A percentile compares a stretch with the other conserved stretches of the same genome.
Evolutionary conservation across 2,329 filamentous ascomycete genomes (phyloP).

Genomic region (Scedosporium dehoogii): DNA sequence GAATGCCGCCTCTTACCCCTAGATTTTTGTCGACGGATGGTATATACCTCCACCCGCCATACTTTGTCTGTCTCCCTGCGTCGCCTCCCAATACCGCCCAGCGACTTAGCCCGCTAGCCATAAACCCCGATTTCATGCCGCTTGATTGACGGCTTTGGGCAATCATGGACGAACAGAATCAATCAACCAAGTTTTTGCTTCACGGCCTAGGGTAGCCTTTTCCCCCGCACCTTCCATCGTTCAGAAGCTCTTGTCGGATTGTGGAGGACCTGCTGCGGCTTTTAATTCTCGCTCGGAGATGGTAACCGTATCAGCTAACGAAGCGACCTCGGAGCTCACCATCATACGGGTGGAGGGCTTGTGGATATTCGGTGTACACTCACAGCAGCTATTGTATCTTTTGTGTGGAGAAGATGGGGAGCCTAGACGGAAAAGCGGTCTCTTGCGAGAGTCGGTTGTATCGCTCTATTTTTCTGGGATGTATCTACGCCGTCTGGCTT

Average conservation of each 20-base stretch:
- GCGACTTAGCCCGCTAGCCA: neutral
- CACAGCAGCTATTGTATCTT: neutral
- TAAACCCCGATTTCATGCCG: too few relatives aligned
- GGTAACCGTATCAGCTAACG: neutral
- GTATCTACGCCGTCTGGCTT: neutral
- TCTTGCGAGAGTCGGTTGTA: neutral
- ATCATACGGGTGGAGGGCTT: neutral
- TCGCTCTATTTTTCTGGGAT: neutral
- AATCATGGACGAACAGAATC: too few relatives aligned
- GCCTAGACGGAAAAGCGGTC: neutral
- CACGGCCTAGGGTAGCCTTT: too few relatives aligned
- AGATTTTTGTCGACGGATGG: neutral
- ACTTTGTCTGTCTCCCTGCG: neutral
- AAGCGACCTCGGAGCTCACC: neutral
- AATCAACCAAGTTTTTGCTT: too few relatives aligned
- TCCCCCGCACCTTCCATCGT: too few relatives aligned
- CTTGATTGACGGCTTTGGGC: too few relatives aligned
- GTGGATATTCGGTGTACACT: neutral
- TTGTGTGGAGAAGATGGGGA: neutral
- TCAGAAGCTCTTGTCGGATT: too few relatives aligned
- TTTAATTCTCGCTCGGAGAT: neutral
- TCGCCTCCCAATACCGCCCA: neutral
- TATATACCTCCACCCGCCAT: neutral
- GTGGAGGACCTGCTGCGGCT: too few relatives aligned
- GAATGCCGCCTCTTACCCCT: neutral